phyloP scores from a whole-genome alignment of 2,329 filamentous ascomycete genomes.

The Paramyrothecium roridum region DNA sequence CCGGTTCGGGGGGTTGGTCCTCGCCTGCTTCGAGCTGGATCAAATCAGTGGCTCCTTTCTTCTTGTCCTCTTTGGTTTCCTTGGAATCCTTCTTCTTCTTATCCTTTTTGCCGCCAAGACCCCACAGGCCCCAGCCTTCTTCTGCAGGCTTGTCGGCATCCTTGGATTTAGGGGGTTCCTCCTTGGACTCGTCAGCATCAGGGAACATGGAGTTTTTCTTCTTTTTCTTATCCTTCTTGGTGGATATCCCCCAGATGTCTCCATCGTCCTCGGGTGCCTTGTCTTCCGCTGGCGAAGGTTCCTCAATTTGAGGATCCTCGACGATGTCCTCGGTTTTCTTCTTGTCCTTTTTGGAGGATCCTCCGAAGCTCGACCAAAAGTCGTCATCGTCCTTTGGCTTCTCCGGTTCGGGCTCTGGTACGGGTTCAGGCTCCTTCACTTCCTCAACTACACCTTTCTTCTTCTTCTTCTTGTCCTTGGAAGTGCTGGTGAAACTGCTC shows the following conservation, averaged over 20 bases:
- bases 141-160: constrained; percentile 8
- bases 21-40: constrained; percentile 29
- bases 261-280: constrained; percentile 5
- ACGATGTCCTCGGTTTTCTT: constrained; percentile 14
- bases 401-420: constrained; percentile 5
- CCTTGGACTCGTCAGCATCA: constrained; percentile 6
- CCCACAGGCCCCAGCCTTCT: constrained; percentile 22
- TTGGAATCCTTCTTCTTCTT: constrained; percentile 36
- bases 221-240: constrained; percentile 40
- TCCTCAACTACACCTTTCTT: constrained; percentile 6
- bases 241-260: constrained; percentile 19
- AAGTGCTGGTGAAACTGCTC: constrained; percentile 1
- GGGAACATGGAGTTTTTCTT: constrained; percentile 24
- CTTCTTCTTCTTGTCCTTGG: constrained; percentile 24
- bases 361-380: constrained; percentile 5
- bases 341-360: constrained; percentile 4
- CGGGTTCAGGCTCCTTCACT: constrained; percentile 15
- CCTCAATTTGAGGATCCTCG: not conserved
- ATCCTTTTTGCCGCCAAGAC: constrained; percentile 25
- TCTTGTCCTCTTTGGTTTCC: constrained; percentile 33
- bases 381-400: constrained; percentile 5
- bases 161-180: not conserved
- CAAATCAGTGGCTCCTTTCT: constrained; percentile 32
- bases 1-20: constrained; percentile 4
- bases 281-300: not conserved